Percentiles rank a stretch among this genome's conserved stretches.
phyloP scores from a whole-genome alignment of 192 early-diverging fungal genomes.

The Backusella circina region DNA sequence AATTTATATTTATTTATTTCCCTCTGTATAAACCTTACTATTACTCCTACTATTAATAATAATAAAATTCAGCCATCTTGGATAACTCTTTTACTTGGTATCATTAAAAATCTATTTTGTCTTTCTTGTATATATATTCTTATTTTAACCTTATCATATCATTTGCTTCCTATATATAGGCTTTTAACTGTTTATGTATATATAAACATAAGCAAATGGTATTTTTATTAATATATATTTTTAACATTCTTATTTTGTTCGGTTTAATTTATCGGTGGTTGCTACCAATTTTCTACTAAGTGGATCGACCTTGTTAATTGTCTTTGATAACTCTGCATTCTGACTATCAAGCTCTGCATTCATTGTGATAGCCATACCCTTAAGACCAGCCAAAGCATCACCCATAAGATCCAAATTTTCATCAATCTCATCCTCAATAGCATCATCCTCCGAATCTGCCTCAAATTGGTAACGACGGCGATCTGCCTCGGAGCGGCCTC shows the following conservation, averaged over 20 bases:
- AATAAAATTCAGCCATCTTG: not conserved
- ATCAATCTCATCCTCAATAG: constrained; percentile 65
- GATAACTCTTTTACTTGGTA: not conserved
- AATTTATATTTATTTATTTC: not conserved
- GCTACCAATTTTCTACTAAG: constrained; percentile 25
- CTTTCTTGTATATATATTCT: not conserved
- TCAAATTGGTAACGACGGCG: constrained; percentile 65
- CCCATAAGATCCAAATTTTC: constrained; percentile 60
- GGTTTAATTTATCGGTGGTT: constrained; percentile 32
- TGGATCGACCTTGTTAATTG: constrained; percentile 48
- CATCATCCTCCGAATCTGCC: constrained; percentile 62
- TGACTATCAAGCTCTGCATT: constrained; percentile 59
- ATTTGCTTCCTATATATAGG: not conserved
- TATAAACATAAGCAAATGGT: not conserved
- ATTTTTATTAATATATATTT: constrained; percentile 7
- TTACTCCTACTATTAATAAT: not conserved
- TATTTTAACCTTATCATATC: not conserved
- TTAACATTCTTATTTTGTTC: constrained; percentile 10
- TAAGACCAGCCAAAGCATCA: constrained; percentile 46
- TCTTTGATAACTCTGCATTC: constrained; percentile 49
- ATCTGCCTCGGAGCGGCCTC: constrained; percentile 39
- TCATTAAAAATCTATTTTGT: not conserved
- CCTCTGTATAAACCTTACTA: not conserved
- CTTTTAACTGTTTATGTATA: too few relatives aligned
- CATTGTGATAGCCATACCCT: constrained; percentile 58